Evolutionary conservation across 768 basidiomycete genomes (phyloP), one percentile per base, ranked within the genome.

Genomic region (Tulasnella sp.): DNA sequence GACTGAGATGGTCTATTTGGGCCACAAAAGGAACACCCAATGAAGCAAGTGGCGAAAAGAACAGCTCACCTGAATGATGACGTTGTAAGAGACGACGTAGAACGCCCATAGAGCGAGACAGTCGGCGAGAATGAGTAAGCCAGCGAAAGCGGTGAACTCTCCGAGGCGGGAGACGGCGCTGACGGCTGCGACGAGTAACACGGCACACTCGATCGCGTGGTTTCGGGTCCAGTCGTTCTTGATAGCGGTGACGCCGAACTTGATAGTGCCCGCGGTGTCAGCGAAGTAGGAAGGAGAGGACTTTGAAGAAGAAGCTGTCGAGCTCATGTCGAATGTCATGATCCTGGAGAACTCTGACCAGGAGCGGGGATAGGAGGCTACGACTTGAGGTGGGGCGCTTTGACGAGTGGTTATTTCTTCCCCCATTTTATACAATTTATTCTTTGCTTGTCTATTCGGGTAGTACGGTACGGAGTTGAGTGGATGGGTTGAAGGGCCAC

Each of bases 61-160:
- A 29, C 17, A 58, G 69, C 81, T 74, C 76, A 95, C 94, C 87
- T 99, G 97, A 77, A 98, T 91, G 92, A 99, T 97, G 82, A 99
- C 87, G 29, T 90, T 91, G 74, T 99, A 85, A 74, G 97, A 89
- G 1, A 93, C 91, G 0, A 93, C 88, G 81, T 97, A 91, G 84
- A 97, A 97, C 0, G 94, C 94, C 83, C 91, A 92, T 77, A 97
- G 88, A 83, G 95, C 86, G 40, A 95, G 81, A 82, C 95, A 97
- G 82, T 99, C 97, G 67, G 96, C 86, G 12, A 87, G 87, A 67
- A 99, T 86, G 72, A 93, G 86, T 17, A 99, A 82, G 0, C 94
- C 96, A 0, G 96, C 97, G 17, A 98, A 89, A 12, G 95, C 92
- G 81, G 96, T 98, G 78, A 98, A 96, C 83, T 99, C 96, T 78